A percentile compares a stretch with the other conserved stretches of the same genome.
Conservation (phyloP, 2,329 filamentous ascomycete genomes). For the Microsporum audouinii region DNA sequence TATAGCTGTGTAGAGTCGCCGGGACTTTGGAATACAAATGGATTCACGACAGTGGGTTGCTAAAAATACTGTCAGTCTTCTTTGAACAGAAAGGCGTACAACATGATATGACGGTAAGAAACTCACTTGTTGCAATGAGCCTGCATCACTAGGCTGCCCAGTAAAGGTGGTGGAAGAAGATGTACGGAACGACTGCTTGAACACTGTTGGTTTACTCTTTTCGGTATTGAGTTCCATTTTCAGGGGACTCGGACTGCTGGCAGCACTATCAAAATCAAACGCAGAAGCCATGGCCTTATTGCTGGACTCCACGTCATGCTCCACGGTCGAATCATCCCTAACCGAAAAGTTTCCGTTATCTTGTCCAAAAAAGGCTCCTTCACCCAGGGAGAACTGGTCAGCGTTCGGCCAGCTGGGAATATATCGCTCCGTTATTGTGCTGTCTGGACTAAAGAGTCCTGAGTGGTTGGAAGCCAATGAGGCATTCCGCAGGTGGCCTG, state of each 20-base stretch:
- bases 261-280: conserved; percentile 40
- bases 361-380: conserved; percentile 32
- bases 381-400: conserved; percentile 27
- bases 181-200: conserved; percentile 3
- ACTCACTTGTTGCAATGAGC: conserved; percentile 2
- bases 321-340: conserved; percentile 23
- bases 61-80: neutral
- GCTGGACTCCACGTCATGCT: conserved; percentile 34
- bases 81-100: neutral
- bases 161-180: conserved; percentile 8
- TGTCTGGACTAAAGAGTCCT: conserved; percentile 21
- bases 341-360: conserved; percentile 27
- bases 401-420: conserved; percentile 28
- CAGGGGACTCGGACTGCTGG: conserved; percentile 36
- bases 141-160: neutral
- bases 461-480: conserved; percentile 33
- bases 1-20: conserved; percentile 4
- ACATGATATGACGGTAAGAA: neutral
- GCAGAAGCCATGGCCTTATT: conserved; percentile 39
- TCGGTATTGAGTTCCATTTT: conserved; percentile 21
- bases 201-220: conserved; percentile 12
- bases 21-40: conserved; percentile 8
- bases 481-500: conserved; percentile 30
- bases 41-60: conserved; percentile 2
- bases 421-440: conserved; percentile 19